Percentiles rank a stretch among this genome's conserved stretches.
phyloP scores from a whole-genome alignment of 345 rosid species.

The Ailanthus altissimus region DNA sequence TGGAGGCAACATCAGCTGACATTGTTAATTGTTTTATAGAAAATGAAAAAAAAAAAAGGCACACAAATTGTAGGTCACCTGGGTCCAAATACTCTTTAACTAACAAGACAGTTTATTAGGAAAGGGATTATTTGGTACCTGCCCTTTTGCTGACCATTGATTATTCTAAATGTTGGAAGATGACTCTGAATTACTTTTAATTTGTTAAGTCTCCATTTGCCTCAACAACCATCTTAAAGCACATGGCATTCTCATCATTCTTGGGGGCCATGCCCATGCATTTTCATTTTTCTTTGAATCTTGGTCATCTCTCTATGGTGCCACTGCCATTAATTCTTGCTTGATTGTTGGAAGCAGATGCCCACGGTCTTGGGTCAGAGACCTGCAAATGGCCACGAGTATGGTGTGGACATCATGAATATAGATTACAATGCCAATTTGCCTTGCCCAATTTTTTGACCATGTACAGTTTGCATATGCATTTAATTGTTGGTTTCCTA shows the following conservation, averaged over 20 bases:
- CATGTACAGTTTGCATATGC: too few species aligned
- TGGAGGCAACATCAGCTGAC: too few species aligned
- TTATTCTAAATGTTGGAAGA: not conserved
- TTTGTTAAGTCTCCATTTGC: not conserved
- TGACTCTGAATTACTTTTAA: not conserved
- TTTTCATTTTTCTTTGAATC: not conserved
- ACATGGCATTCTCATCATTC: not conserved
- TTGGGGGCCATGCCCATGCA: too few species aligned
- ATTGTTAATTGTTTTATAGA: too few species aligned
- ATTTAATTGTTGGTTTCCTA: too few species aligned
- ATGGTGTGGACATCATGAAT: not conserved
- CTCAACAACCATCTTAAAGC: not conserved
- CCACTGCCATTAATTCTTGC: not conserved
- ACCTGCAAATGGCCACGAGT: not conserved
- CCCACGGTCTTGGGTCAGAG: not conserved
- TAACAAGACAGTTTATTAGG: not conserved
- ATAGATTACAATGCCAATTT: too few species aligned
- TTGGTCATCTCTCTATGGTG: not conserved
- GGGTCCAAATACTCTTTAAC: not conserved
- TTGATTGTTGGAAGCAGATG: not conserved
- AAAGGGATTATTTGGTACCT: not conserved
- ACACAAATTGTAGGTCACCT: not conserved
- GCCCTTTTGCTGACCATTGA: not conserved
- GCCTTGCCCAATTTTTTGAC: too few species aligned
- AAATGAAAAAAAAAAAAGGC: too few species aligned